A percentile compares a stretch with the other conserved stretches of the same genome.
Conservation (phyloP, 805 yeast genomes). For the Suhomyces kilbournensis region DNA sequence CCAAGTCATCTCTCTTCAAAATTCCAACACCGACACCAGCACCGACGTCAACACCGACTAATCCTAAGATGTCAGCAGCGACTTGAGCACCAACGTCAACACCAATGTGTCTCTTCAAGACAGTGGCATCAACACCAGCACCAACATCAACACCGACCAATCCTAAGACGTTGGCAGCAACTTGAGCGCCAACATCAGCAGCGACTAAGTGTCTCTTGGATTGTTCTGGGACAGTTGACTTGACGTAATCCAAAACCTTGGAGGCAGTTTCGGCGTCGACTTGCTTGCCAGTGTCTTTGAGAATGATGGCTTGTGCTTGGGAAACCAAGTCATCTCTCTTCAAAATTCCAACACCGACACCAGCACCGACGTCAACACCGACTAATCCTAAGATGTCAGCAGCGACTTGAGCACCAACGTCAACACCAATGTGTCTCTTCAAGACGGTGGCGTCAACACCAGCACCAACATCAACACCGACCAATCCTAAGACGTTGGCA, state of each 20-base stretch:
- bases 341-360: conserved; percentile 4
- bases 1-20: too few species aligned
- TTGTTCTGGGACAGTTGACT: conserved; percentile 6
- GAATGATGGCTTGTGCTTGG: conserved; percentile 1
- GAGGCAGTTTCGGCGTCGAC: conserved; percentile 8
- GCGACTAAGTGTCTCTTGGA: conserved; percentile 5
- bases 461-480: conserved; percentile 8
- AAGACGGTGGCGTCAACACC: conserved; percentile 11
- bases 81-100: conserved; percentile 9
- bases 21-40: conserved; percentile 6
- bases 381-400: conserved; percentile 2
- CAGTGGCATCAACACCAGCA: conserved; percentile 10
- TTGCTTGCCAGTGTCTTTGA: conserved; percentile 2
- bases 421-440: conserved; percentile 16
- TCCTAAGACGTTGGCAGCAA: conserved; percentile 10
- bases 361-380: background rate
- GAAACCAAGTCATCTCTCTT: conserved; percentile 7
- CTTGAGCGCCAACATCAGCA: conserved; percentile 10
- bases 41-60: conserved; percentile 8
- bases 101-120: conserved; percentile 13
- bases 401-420: conserved; percentile 11
- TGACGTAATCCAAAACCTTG: conserved; percentile 5
- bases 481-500: conserved; percentile 8
- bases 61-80: conserved; percentile 8
- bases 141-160: conserved; percentile 8